phyloP scores from a whole-genome alignment of 2,329 filamentous ascomycete genomes.

The Penicillium glabrum region DNA sequence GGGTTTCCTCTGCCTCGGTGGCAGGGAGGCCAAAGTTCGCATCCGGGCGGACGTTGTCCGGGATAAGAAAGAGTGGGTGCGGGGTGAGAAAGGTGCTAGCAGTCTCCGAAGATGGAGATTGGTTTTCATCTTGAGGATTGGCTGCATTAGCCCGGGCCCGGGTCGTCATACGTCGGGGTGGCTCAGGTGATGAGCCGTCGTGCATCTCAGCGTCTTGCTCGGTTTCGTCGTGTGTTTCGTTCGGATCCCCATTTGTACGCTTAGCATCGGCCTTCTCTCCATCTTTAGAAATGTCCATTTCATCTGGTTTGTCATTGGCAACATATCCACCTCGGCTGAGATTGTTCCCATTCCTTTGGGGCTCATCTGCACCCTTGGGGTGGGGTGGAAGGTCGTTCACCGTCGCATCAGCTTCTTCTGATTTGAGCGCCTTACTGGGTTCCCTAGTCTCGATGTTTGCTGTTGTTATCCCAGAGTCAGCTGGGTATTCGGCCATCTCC shows the following conservation, averaged over 20 bases:
- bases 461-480: slow-evolving; percentile 9
- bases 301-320: slow-evolving; percentile 10
- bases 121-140: slow-evolving; percentile 28
- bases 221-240: slow-evolving; percentile 21
- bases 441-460: slow-evolving; percentile 10
- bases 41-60: slow-evolving; percentile 51
- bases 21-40: slow-evolving; percentile 58
- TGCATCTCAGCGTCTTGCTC: slow-evolving; percentile 34
- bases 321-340: neutral
- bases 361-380: slow-evolving; percentile 20
- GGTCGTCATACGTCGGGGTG: slow-evolving; percentile 48
- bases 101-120: slow-evolving; percentile 29
- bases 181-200: slow-evolving; percentile 39
- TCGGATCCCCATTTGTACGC: slow-evolving; percentile 1
- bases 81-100: slow-evolving; percentile 40
- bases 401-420: slow-evolving; percentile 36
- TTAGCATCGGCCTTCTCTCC: slow-evolving; percentile 6
- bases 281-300: slow-evolving; percentile 15
- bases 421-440: slow-evolving; percentile 28
- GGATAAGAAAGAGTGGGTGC: slow-evolving; percentile 59
- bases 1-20: slow-evolving; percentile 62
- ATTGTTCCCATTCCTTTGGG: slow-evolving; percentile 14
- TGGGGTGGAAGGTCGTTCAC: slow-evolving; percentile 36
- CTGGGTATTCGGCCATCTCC: slow-evolving; percentile 33
- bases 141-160: slow-evolving; percentile 42